Percentiles rank a stretch among this genome's conserved stretches.
Evolutionary conservation across 2,329 filamentous ascomycete species (phyloP).

Genomic region (Sordariomycetes sp.): DNA sequence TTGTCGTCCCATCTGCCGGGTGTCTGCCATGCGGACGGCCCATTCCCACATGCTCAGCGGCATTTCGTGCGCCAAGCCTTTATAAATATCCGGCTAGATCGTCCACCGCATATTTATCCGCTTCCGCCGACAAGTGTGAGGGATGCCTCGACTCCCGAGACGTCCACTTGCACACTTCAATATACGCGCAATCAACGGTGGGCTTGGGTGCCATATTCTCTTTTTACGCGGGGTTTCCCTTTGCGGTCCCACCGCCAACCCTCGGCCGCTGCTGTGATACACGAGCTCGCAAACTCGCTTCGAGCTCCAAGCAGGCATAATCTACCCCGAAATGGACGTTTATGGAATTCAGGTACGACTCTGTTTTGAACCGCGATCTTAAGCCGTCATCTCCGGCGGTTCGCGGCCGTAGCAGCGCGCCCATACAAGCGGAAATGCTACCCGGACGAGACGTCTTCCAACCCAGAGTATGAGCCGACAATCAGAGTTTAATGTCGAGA

Average conservation of each 20-base stretch:
- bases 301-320: not conserved
- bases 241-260: not conserved
- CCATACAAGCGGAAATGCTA: not conserved
- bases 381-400: not conserved
- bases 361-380: not conserved
- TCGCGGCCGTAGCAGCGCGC: not conserved
- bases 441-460: not conserved
- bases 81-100: slow-evolving; percentile 2
- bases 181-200: slow-evolving; percentile 3
- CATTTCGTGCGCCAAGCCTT: slow-evolving; percentile 2
- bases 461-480: not conserved
- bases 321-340: slow-evolving; percentile 1
- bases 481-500: slow-evolving; percentile 4
- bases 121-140: not conserved
- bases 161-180: not conserved
- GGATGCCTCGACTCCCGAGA: not conserved
- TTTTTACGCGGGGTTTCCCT: slow-evolving; percentile 1
- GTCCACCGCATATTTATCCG: slow-evolving; percentile 4
- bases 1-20: slow-evolving; percentile 28
- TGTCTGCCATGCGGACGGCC: slow-evolving; percentile 37
- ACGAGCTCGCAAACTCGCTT: not conserved
- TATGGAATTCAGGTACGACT: not conserved
- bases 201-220: not conserved
- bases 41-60: slow-evolving; percentile 32
- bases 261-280: not conserved